Evolutionary conservation across 768 basidiomycete genomes (phyloP), one percentile per base, ranked within the genome.

Genomic region (Lactarius deliciosus): DNA sequence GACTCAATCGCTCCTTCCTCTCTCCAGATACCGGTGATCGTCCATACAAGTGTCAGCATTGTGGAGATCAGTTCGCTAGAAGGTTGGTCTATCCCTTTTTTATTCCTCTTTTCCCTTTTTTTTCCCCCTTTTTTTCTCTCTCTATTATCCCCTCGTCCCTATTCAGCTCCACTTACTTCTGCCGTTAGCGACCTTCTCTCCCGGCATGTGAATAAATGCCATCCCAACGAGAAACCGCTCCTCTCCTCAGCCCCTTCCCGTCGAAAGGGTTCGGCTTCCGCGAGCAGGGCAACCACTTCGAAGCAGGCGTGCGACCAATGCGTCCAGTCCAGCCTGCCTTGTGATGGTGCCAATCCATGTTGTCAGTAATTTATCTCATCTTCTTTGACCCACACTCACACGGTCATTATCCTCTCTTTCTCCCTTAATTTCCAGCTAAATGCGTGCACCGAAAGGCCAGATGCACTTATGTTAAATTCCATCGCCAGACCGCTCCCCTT

Each of bases 261-360:
- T n/a, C 79, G 89, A 66, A 90, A 90, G 71, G 89, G 89, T 25
- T 80, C 85, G 0, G 82, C 86, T 0, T 83, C 86, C 1, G 84
- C 88, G 0, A 85, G 89, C 4, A 80, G 90, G 25, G 90, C 90
- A 2, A 87, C 89, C 4, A 90, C 90, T 10, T 88, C 88, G 18
- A 92, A 91, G 73, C 90, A 92, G 74, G 88, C 89, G 1, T 94
- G 92, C 74, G 92, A 94, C 75, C 89, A 92, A 70, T 94, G 92
- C 70, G 89, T 91, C 54, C 85, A 88, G 71, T 82, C 85, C 10
- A 87, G 83, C 70, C 77, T 91, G 5, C 89, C 89, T 0, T 93
- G 91, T 70, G 91, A 93, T 71, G 90, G 91, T 18, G 83, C 82
- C 65, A 90, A 89, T 75, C 91, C 91, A 4, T 93, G 91, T 71